A percentile compares a stretch with the other conserved stretches of the same genome.
These are phyloP conservation scores for Persicaria maculosa DNA, from an alignment of 148 eudicot genomes.

Conservation along the genomic window DNA sequence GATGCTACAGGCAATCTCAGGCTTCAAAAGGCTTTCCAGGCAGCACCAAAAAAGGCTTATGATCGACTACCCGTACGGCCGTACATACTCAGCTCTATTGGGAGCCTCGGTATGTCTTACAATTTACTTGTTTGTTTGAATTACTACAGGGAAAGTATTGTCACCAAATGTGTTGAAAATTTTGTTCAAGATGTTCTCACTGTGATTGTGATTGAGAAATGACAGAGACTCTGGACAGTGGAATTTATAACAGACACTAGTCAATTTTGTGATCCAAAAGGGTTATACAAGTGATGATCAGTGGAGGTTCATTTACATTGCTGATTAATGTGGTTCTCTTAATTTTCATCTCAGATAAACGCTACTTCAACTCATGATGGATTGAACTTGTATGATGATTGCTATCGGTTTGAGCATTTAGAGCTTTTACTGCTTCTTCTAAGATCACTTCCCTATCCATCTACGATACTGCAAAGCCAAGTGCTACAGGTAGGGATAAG, in stretches of 20 bases:
- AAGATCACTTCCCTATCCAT: slow-evolving; percentile 87
- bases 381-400: slow-evolving; percentile 85
- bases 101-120: slow-evolving; percentile 77
- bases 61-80: slow-evolving; percentile 36
- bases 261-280: no score
- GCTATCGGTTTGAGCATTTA: slow-evolving; percentile 88
- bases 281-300: background rate
- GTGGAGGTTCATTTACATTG: background rate
- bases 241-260: no score
- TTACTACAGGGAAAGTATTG: background rate
- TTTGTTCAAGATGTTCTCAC: background rate
- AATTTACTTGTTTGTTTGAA: background rate
- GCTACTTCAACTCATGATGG: slow-evolving; percentile 81
- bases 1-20: slow-evolving; percentile 42
- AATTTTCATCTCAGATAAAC: slow-evolving; percentile 53
- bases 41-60: slow-evolving; percentile 90
- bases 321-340: background rate
- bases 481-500: slow-evolving; percentile 67
- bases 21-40: slow-evolving; percentile 93
- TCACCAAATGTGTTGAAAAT: background rate
- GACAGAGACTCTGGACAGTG: no score
- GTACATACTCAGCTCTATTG: slow-evolving; percentile 64
- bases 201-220: background rate
- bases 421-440: slow-evolving; percentile 86
- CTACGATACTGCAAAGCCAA: slow-evolving; percentile 64